Evolutionary conservation across 1,284 basidiomycete species (phyloP).

Genomic region (Coriolopsis trogii): DNA sequence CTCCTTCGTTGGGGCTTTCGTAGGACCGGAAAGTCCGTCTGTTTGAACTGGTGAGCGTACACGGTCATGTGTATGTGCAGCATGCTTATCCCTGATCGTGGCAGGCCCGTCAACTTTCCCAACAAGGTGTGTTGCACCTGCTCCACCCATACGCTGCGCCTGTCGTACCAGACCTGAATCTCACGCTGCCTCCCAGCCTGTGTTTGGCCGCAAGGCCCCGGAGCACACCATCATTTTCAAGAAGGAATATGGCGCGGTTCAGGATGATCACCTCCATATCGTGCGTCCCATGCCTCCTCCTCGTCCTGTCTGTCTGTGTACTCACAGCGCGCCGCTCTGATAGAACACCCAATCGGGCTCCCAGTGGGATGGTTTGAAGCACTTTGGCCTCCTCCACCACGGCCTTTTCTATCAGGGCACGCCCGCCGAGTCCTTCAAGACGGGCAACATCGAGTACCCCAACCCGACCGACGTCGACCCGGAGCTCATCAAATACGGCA

Average conservation of each 20-base stretch:
- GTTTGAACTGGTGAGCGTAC: slow-evolving; percentile 59
- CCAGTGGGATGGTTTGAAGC: slow-evolving; percentile 75
- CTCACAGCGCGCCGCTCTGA: neutral
- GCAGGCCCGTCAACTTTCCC: slow-evolving; percentile 70
- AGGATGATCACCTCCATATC: slow-evolving; percentile 68
- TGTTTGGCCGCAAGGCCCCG: slow-evolving; percentile 57
- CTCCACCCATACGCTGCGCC: neutral
- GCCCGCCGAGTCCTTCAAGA: slow-evolving; percentile 45
- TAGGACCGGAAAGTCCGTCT: slow-evolving; percentile 59
- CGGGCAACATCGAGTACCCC: slow-evolving; percentile 49
- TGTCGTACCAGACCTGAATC: neutral
- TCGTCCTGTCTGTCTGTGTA: too few species aligned
- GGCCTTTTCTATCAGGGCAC: slow-evolving; percentile 68
- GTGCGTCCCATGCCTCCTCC: slow-evolving; percentile 39
- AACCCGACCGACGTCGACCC: slow-evolving; percentile 56
- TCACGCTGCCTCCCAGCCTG: slow-evolving; percentile 42
- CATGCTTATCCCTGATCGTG: slow-evolving; percentile 1
- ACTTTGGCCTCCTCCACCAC: slow-evolving; percentile 59
- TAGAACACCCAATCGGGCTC: slow-evolving; percentile 78
- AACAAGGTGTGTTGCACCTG: slow-evolving; percentile 47
- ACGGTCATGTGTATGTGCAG: neutral
- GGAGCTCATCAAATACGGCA: slow-evolving; percentile 55
- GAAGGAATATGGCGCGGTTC: slow-evolving; percentile 35
- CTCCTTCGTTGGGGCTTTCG: neutral
- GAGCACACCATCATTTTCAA: slow-evolving; percentile 41